Percentiles rank a stretch among this genome's conserved stretches.
Evolutionary conservation across 495 filamentous ascomycete species (phyloP).

Genomic region (Aspergillus nanangensis): DNA sequence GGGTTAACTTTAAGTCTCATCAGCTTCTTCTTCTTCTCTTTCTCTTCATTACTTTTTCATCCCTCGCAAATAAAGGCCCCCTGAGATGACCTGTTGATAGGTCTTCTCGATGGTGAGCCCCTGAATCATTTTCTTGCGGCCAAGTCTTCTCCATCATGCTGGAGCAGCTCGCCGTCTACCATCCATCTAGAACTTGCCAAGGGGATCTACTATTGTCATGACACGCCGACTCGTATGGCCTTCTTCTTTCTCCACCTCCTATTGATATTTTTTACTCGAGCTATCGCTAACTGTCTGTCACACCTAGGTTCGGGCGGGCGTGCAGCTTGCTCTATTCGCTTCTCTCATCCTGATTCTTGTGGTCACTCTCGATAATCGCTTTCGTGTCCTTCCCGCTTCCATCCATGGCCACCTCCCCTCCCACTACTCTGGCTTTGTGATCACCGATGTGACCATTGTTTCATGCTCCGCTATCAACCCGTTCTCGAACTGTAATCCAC

Average conservation of each 20-base stretch:
- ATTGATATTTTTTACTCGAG: neutral
- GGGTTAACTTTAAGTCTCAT: conserved; percentile 1
- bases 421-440: conserved; percentile 73
- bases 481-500: conserved; percentile 75
- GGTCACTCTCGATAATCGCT: conserved; percentile 75
- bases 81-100: conserved; percentile 23
- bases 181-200: conserved; percentile 30
- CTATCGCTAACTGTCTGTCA: conserved; percentile 4
- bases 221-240: conserved; percentile 42
- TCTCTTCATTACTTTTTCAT: neutral
- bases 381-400: conserved; percentile 73
- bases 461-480: conserved; percentile 71
- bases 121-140: conserved; percentile 4
- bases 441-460: conserved; percentile 85
- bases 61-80: conserved; percentile 8
- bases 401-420: conserved; percentile 79
- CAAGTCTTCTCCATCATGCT: conserved; percentile 19
- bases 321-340: conserved; percentile 70
- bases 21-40: conserved; percentile 9
- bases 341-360: conserved; percentile 63
- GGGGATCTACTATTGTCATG: conserved; percentile 32
- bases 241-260: neutral
- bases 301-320: conserved; percentile 67
- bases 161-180: conserved; percentile 15
- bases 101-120: conserved; percentile 28